phyloP scores from a whole-genome alignment of 768 basidiomycete species.

The Mycena vulgaris region DNA sequence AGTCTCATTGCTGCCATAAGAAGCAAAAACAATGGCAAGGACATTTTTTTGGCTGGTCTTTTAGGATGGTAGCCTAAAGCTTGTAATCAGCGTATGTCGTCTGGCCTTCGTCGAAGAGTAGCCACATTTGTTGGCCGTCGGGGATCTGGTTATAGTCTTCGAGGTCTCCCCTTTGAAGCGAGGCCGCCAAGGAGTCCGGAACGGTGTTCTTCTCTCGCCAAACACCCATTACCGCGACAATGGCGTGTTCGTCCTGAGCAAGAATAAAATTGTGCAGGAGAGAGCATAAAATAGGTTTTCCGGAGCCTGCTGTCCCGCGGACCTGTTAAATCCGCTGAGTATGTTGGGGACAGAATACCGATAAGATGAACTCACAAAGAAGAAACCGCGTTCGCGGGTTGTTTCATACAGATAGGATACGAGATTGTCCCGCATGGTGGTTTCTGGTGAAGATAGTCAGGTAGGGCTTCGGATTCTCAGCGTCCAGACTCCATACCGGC shows the following conservation, averaged over 20 bases:
- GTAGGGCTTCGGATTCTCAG: too few species aligned
- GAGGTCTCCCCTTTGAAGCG: neutral
- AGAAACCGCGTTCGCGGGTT: neutral
- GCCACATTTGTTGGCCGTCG: neutral
- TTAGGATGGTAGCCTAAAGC: neutral
- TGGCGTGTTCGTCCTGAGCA: too few species aligned
- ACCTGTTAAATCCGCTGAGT: constrained; percentile 8
- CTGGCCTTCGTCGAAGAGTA: constrained; percentile 1
- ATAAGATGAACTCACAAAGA: neutral
- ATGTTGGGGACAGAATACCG: neutral
- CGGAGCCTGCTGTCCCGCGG: neutral
- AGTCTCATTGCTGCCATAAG: neutral
- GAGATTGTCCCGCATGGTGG: neutral
- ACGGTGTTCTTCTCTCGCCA: neutral
- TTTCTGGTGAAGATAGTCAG: neutral
- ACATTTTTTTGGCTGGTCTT: neutral
- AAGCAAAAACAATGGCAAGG: neutral
- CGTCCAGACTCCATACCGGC: too few species aligned
- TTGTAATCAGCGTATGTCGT: neutral
- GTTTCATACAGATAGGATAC: neutral
- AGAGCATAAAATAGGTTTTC: neutral
- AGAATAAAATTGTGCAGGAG: neutral
- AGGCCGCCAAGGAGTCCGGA: neutral
- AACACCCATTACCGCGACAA: too few species aligned
- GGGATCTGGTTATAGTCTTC: too few species aligned